These are phyloP conservation scores for Leccinum subtestaceum DNA, from an alignment of 768 basidiomycete species.

Conservation along the genomic window DNA sequence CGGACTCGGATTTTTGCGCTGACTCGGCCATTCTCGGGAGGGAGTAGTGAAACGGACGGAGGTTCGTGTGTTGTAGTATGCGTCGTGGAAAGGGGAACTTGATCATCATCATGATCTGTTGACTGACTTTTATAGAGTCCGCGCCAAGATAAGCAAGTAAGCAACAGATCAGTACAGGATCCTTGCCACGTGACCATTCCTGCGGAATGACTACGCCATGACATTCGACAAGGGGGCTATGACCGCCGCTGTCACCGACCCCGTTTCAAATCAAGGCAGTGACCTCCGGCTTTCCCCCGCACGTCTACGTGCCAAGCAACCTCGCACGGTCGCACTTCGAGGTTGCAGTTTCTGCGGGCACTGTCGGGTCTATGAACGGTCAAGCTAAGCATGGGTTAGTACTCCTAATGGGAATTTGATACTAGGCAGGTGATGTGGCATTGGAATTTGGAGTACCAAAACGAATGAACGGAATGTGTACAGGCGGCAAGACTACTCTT, in stretches of 20 bases:
- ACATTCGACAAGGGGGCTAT: neutral
- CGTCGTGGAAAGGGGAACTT: neutral
- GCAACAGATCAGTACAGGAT: too few relatives aligned
- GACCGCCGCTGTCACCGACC: neutral
- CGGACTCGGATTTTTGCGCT: conserved; percentile 57
- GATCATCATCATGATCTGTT: neutral
- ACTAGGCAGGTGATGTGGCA: too few relatives aligned
- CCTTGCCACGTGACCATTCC: too few relatives aligned
- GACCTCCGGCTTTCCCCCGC: neutral
- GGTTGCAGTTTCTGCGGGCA: neutral
- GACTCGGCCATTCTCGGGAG: conserved; percentile 19
- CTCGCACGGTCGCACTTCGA: neutral
- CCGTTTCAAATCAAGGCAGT: neutral
- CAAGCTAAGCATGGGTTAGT: too few relatives aligned
- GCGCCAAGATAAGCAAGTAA: neutral
- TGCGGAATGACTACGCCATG: neutral
- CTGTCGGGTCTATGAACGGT: neutral
- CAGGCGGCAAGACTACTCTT: too few relatives aligned
- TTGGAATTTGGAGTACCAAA: too few relatives aligned
- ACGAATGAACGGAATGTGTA: too few relatives aligned
- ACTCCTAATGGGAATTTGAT: too few relatives aligned
- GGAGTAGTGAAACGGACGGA: conserved; percentile 7
- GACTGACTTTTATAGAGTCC: neutral
- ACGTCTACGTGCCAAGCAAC: neutral
- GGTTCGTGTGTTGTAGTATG: neutral